Base-by-base conservation (phyloP, 2,329 filamentous ascomycete genomes). In the Arthrobotrys sphaeroides region DNA sequence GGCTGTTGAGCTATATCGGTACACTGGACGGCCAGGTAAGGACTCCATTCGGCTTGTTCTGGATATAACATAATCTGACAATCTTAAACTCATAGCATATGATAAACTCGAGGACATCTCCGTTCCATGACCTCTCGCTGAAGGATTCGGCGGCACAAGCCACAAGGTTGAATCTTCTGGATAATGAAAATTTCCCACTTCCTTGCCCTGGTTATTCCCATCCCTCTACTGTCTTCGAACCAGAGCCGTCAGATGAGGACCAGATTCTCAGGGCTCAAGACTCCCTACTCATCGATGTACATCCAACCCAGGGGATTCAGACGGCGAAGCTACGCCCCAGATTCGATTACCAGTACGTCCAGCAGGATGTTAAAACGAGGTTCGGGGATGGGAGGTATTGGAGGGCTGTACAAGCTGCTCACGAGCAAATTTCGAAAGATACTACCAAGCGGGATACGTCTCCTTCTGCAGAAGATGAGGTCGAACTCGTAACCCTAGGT, bases 401-500 rank as follows among this genome's bases (percentile, higher is more conserved):
- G 16, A 78, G 82, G 2, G 81, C 91, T 33, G 89, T 89, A 0
- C 79, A 83, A 5, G 76, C 82, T 47, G 88, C 87, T 2, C 83
- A 81, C n/a, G 75, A 77, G 1, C 80, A 81, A 31, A 65, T 81
- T 5, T 83, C 83, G 69, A 80, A 57, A 36, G 53, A 72, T 13
- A 42, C 67, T 36, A 16, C 67, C n/a, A 20, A 36, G 2, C 57
- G 72, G 12, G 28, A 33, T 7, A 47, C 86, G n/a, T 87, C 89
- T 75, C 87, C 96, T 1, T 91, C 91, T 1, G 88, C 88, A 78
- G 86, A n/a, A 12, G 62, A 88, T 33, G 90, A 97, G 79, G 88
- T 90, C 0, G 93, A 97, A 82, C 88, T 99, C 55, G 90, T 94
- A 40, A 89, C 93, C 0, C 87, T 99, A 0, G 95, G 95, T 4